Evolutionary conservation across 1,284 basidiomycete genomes (phyloP), one percentile per base, ranked within the genome.

Genomic region (Apiotrichum porosum): DNA sequence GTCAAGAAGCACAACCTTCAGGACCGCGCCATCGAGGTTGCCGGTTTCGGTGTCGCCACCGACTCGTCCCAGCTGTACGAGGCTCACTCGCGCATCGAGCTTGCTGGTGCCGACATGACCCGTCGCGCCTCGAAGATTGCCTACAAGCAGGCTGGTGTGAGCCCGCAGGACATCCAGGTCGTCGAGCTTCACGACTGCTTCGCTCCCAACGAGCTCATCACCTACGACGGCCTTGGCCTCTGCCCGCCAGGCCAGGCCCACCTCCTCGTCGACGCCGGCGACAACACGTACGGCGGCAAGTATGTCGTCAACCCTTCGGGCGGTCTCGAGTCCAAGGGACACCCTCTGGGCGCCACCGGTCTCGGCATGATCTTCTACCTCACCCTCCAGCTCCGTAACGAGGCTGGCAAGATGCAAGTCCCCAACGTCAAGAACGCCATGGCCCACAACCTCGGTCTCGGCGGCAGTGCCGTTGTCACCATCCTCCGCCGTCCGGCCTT

Each of bases 171-270:
- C 41, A 35, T 55, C 33, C 53, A 55, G 53, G 53, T 55, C 19
- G 42, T 55, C 33, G 53, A 55, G 53, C 50, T 51, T n/a, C 53
- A 55, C 49, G 53, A 55, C 49, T 55, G 53, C 47, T 55, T 55
- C 17, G 53, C 53, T 6, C 53, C 53, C 40, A 55, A 55, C 53
- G 53, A 55, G 53, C 53, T 55, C 19, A 34, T 55, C 30, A 55
- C 53, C 13, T 55, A 55, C 37, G 53, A 55, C 34, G 26, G 46
- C 3, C 49, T 55, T 35, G 47, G 53, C 6, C 53, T 55, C 28
- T 39, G 37, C 34, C 35, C 42, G 34, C 23, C 37, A 9, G 53
- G 53, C 24, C 35, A 49, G 47, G 53, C 47, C 22, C 49, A 51
- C 53, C 19, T 49, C 28, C 37, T 55, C 23, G 53, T 55, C 41